Evolutionary conservation across 768 basidiomycete genomes (phyloP).

Genomic region (Leucocoprinus leucothites): DNA sequence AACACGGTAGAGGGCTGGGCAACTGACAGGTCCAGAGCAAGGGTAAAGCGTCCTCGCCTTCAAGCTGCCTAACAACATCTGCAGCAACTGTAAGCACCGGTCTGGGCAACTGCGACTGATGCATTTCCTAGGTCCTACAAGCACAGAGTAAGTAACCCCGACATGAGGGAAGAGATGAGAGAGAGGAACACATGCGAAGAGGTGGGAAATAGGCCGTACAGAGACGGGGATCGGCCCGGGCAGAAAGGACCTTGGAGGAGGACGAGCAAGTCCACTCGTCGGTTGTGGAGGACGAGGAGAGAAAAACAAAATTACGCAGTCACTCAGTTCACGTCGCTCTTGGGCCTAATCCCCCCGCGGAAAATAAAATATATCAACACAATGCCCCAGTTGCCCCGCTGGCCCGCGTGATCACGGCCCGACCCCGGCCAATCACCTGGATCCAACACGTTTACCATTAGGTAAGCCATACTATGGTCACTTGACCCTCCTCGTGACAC

Average conservation of each 20-base stretch:
- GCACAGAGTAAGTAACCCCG: not conserved
- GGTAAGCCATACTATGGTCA: slow-evolving; percentile 2
- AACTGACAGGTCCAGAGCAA: slow-evolving; percentile 67
- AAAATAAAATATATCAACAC: slow-evolving; percentile 9
- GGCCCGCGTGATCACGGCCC: slow-evolving; percentile 13
- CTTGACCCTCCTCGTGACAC: slow-evolving; percentile 9
- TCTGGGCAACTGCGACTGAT: slow-evolving; percentile 44
- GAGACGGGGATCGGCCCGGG: no score
- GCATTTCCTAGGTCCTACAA: not conserved
- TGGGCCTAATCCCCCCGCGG: not conserved
- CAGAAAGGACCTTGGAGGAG: not conserved
- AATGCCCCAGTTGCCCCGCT: not conserved
- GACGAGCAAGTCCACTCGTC: not conserved
- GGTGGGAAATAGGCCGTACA: no score
- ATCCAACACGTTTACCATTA: slow-evolving; percentile 13
- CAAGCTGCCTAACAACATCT: slow-evolving; percentile 65
- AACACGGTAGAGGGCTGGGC: slow-evolving; percentile 2
- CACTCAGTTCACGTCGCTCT: not conserved
- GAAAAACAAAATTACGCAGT: no score
- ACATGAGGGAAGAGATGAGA: not conserved
- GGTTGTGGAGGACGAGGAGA: not conserved
- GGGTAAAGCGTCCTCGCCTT: slow-evolving; percentile 64
- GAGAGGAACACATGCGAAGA: no score
- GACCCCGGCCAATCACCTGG: slow-evolving; percentile 14
- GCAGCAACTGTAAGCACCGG: slow-evolving; percentile 66